These are phyloP conservation scores for Lithospermum erythrorhizon DNA, from an alignment of 257 asterid genomes.

Conservation along the genomic window DNA sequence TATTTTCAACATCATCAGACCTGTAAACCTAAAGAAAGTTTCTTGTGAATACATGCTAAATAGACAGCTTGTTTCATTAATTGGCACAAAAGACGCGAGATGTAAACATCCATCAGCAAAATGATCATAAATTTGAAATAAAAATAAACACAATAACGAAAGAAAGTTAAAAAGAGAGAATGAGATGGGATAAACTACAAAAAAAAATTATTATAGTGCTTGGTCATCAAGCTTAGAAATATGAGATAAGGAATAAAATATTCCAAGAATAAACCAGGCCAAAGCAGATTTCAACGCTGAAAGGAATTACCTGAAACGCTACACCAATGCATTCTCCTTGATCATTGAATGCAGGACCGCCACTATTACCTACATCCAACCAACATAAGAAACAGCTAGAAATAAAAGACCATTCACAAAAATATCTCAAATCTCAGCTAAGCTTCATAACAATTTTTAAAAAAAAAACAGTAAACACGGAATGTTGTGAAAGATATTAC, in stretches of 20 bases:
- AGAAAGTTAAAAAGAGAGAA: too few relatives aligned
- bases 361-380: slow-evolving; percentile 70
- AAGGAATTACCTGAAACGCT: slow-evolving; percentile 77
- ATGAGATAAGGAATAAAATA: slow-evolving; percentile 1
- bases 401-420: background rate
- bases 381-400: slow-evolving; percentile 16
- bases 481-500: background rate
- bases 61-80: background rate
- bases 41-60: slow-evolving; percentile 25
- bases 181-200: background rate
- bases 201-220: background rate
- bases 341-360: slow-evolving; percentile 97
- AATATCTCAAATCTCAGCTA: background rate
- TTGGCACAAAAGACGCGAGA: background rate
- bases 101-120: background rate
- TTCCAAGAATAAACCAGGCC: background rate
- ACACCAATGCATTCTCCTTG: slow-evolving; percentile 96
- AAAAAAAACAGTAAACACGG: background rate
- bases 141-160: too few relatives aligned
- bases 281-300: background rate
- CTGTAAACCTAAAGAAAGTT: slow-evolving; percentile 76
- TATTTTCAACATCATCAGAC: slow-evolving; percentile 91
- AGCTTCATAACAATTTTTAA: too few relatives aligned
- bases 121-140: background rate
- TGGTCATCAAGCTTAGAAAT: slow-evolving; percentile 7